Evolutionary conservation across 495 filamentous ascomycete species (phyloP).

Genomic region (Penicillium mononematosum): DNA sequence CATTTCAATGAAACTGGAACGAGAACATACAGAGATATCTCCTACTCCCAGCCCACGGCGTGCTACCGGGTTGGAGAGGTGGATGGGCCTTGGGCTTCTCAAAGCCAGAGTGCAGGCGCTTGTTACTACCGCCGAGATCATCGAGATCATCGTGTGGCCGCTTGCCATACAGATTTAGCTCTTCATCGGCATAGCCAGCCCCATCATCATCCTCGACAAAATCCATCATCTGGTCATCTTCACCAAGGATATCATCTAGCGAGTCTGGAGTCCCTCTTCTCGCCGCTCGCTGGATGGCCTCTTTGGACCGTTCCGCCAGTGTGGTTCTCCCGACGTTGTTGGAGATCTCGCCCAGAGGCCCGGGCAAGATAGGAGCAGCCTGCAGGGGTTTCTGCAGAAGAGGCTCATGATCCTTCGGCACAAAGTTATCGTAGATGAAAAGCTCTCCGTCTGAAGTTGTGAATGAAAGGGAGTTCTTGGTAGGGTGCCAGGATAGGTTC

Average conservation of each 20-base stretch:
- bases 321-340: slow-evolving; percentile 60
- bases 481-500: slow-evolving; percentile 87
- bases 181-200: slow-evolving; percentile 72
- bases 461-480: slow-evolving; percentile 81
- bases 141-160: slow-evolving; percentile 55
- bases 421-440: slow-evolving; percentile 80
- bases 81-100: slow-evolving; percentile 73
- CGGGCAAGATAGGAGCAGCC: slow-evolving; percentile 81
- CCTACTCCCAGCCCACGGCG: slow-evolving; percentile 90
- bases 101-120: slow-evolving; percentile 57
- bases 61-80: slow-evolving; percentile 89
- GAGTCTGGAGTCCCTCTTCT: slow-evolving; percentile 54
- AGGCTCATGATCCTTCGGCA: slow-evolving; percentile 61
- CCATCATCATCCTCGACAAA: slow-evolving; percentile 96
- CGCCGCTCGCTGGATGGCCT: slow-evolving; percentile 40
- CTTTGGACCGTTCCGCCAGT: slow-evolving; percentile 55
- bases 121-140: slow-evolving; percentile 49
- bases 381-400: slow-evolving; percentile 63
- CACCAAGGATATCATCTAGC: slow-evolving; percentile 56
- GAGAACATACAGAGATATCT: slow-evolving; percentile 72
- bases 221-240: slow-evolving; percentile 60
- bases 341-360: slow-evolving; percentile 69
- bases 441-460: slow-evolving; percentile 88
- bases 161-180: slow-evolving; percentile 61
- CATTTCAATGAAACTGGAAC: neutral